Evolutionary conservation across 2,329 filamentous ascomycete species (phyloP).

Genomic region (Botrytis medusae): DNA sequence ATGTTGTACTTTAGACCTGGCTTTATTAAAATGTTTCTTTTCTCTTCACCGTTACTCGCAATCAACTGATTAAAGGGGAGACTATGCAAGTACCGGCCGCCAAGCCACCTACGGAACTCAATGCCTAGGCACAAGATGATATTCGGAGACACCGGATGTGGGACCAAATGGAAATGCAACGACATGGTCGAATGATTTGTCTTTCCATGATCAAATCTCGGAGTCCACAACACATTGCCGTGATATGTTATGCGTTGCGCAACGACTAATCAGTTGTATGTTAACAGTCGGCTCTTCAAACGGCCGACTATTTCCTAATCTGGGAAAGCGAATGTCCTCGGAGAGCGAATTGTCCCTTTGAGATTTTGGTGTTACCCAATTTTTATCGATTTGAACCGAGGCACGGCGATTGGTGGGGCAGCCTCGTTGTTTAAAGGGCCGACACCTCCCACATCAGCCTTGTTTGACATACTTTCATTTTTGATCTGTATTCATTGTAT

Average conservation of each 20-base stretch:
- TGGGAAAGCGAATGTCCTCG: no score
- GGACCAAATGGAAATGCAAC: neutral
- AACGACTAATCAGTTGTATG: neutral
- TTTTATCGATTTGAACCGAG: neutral
- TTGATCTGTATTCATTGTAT: neutral
- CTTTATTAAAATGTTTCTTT: conserved; percentile 14
- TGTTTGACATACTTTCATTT: neutral
- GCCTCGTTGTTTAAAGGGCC: conserved; percentile 5
- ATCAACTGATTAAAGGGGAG: conserved; percentile 34
- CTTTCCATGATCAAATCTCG: neutral
- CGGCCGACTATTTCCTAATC: no score
- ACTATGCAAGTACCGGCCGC: conserved; percentile 36
- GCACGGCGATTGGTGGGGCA: neutral
- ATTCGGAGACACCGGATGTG: neutral
- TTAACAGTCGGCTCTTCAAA: no score
- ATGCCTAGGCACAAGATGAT: neutral
- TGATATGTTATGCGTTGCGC: neutral
- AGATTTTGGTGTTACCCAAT: neutral
- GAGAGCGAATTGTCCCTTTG: no score
- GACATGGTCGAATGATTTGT: neutral
- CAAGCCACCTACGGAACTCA: neutral
- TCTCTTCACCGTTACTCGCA: neutral
- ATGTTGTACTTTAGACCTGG: conserved; percentile 21
- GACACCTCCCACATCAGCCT: neutral
- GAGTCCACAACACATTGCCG: neutral